A percentile compares a stretch with the other conserved stretches of the same genome.
These are phyloP conservation scores for Coprinopsis marcescibilis DNA, from an alignment of 768 basidiomycete genomes.

Conservation along the genomic window DNA sequence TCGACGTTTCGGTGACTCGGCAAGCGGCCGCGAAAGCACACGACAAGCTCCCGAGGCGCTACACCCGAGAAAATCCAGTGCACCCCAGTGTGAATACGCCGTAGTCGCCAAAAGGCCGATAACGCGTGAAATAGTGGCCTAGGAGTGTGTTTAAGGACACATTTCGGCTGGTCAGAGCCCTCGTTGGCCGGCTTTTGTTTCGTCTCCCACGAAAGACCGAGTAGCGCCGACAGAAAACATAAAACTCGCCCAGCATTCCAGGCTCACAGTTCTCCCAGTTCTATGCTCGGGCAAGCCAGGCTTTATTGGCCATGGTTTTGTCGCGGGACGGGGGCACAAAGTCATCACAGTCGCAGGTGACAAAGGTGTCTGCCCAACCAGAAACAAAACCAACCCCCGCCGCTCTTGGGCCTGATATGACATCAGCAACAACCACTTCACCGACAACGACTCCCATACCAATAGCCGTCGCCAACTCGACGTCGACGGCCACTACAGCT, in stretches of 20 bases:
- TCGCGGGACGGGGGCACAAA: background rate
- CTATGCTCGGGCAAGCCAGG: constrained; percentile 6
- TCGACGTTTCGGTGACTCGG: too few relatives aligned
- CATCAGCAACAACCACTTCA: background rate
- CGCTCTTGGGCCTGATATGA: background rate
- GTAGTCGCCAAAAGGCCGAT: background rate
- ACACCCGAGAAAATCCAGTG: too few relatives aligned
- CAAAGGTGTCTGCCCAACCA: background rate
- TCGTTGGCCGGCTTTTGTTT: constrained; percentile 4
- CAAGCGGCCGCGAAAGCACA: too few relatives aligned
- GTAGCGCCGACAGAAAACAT: background rate
- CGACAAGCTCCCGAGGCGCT: too few relatives aligned
- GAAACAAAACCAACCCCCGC: background rate
- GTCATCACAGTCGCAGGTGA: background rate
- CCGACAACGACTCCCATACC: constrained; percentile 3
- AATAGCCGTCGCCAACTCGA: constrained; percentile 6
- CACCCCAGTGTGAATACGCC: too few relatives aligned
- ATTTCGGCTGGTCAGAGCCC: background rate
- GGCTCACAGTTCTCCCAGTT: background rate
- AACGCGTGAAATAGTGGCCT: background rate
- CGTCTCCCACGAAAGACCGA: background rate
- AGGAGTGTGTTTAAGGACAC: background rate
- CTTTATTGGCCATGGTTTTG: constrained; percentile 5
- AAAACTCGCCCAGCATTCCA: constrained; percentile 7
- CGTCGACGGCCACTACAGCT: constrained; percentile 5